Conservation (phyloP, 495 filamentous ascomycete species). For the Amorphotheca resinae region DNA sequence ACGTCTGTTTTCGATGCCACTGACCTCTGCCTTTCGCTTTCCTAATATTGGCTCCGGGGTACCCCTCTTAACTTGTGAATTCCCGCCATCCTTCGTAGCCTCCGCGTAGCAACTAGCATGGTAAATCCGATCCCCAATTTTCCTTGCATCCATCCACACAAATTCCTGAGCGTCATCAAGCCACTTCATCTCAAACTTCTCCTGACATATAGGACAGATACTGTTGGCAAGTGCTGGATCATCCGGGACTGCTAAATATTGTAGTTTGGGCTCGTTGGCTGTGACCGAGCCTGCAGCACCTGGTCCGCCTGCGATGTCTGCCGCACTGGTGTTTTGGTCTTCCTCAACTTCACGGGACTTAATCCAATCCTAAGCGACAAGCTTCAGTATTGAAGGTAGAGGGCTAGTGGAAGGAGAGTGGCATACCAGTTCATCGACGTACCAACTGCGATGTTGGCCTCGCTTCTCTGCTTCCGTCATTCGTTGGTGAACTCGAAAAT, state of each 20-base stretch:
- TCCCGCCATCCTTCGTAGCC: conserved; percentile 50
- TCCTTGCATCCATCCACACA: conserved; percentile 88
- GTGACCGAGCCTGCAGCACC: conserved; percentile 22
- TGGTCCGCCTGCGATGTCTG: conserved; percentile 19
- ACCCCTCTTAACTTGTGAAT: conserved; percentile 26
- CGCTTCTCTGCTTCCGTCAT: conserved; percentile 70
- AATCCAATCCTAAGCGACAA: conserved; percentile 60
- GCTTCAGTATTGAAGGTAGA: conserved; percentile 15
- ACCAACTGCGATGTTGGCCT: conserved; percentile 84
- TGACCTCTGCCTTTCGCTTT: conserved; percentile 66
- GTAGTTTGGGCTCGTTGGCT: conserved; percentile 41
- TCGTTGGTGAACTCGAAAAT: conserved; percentile 86
- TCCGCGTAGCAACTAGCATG: conserved; percentile 86
- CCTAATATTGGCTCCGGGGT: conserved; percentile 60
- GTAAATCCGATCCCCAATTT: conserved; percentile 66
- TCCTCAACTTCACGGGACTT: conserved; percentile 68
- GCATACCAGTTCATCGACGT: conserved; percentile 79
- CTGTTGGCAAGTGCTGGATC: conserved; percentile 56
- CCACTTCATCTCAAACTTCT: conserved; percentile 81
- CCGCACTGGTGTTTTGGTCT: conserved; percentile 23
- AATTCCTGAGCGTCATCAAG: conserved; percentile 87
- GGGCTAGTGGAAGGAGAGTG: not conserved
- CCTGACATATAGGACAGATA: conserved; percentile 87
- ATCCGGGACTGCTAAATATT: conserved; percentile 73
- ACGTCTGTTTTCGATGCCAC: conserved; percentile 12